phyloP scores from a whole-genome alignment of 306 rosid species.

The Cicer pinnatifidum region DNA sequence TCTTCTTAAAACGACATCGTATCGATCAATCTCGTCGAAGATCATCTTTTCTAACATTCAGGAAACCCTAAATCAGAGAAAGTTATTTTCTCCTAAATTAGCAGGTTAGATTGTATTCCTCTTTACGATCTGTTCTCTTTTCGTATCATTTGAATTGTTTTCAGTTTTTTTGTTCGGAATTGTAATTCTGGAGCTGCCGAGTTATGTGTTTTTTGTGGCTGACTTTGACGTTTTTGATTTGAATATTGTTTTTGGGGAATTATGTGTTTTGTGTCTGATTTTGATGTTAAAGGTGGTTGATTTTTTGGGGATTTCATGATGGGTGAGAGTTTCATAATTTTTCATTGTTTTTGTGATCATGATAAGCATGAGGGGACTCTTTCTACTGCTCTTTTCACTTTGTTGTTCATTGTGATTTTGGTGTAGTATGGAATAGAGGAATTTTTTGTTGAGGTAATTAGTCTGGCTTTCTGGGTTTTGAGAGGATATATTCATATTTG shows the following conservation, averaged over 20 bases:
- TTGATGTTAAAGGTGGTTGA: slow-evolving; percentile 12
- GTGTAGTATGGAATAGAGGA: slow-evolving; percentile 18
- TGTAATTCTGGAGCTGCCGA: slow-evolving; percentile 26
- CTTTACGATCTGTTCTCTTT: not conserved
- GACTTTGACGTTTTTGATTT: not conserved
- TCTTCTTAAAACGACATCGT: slow-evolving; percentile 26
- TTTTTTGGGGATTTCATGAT: slow-evolving; percentile 15
- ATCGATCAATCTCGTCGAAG: slow-evolving; percentile 24
- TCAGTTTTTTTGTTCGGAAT: slow-evolving; percentile 13
- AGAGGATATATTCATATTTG: not conserved
- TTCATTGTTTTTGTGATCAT: slow-evolving; percentile 4
- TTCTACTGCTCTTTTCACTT: not conserved
- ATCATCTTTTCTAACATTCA: slow-evolving; percentile 12
- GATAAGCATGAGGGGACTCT: not conserved
- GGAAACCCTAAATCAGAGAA: slow-evolving; percentile 28
- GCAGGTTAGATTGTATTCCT: slow-evolving; percentile 38
- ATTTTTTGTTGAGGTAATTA: slow-evolving; percentile 19
- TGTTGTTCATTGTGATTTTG: slow-evolving; percentile 3
- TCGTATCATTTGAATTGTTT: slow-evolving; percentile 10
- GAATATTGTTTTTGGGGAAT: slow-evolving; percentile 23
- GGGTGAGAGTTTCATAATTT: slow-evolving; percentile 19
- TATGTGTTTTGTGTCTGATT: slow-evolving; percentile 19
- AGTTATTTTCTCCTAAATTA: slow-evolving; percentile 18
- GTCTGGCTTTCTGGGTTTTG: slow-evolving; percentile 23
- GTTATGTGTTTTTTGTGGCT: slow-evolving; percentile 4